These are phyloP conservation scores for Paulownia fortunei DNA, from an alignment of 257 asterid species.

Conservation along the genomic window DNA sequence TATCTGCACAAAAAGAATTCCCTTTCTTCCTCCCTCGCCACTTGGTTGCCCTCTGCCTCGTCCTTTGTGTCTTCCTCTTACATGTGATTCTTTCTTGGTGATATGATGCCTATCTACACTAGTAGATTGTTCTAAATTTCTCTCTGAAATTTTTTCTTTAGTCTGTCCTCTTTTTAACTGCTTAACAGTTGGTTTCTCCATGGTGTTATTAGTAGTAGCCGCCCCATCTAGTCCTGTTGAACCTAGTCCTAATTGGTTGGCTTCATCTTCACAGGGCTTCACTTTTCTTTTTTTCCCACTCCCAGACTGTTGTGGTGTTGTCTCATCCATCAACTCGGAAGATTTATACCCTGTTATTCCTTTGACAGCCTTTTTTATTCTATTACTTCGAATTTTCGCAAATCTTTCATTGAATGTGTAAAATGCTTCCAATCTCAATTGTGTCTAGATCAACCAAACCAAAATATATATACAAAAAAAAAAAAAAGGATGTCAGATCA, in stretches of 20 bases:
- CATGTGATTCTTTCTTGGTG: conserved; percentile 34
- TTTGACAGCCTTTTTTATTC: conserved; percentile 88
- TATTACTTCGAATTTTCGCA: conserved; percentile 93
- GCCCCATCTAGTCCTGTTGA: conserved; percentile 35
- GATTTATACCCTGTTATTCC: conserved; percentile 69
- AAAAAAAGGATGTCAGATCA: conserved; percentile 27
- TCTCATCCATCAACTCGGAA: conserved; percentile 51
- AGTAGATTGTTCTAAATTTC: conserved; percentile 25
- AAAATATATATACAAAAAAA: conserved; percentile 25
- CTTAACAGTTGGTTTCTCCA: conserved; percentile 38
- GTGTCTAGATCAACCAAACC: conserved; percentile 63
- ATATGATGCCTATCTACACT: conserved; percentile 30
- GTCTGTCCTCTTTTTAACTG: conserved; percentile 46
- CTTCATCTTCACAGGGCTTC: conserved; percentile 41
- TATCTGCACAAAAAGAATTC: conserved; percentile 33
- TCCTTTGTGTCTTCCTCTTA: conserved; percentile 43
- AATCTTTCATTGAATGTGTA: conserved; percentile 92
- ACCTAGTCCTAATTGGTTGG: conserved; percentile 32
- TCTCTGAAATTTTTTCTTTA: conserved; percentile 34
- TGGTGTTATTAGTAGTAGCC: conserved; percentile 28
- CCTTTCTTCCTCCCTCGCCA: conserved; percentile 49
- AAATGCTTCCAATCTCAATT: conserved; percentile 95
- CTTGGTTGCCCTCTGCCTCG: conserved; percentile 36
- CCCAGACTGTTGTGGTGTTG: conserved; percentile 45
- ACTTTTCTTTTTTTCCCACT: conserved; percentile 56